phyloP scores from a whole-genome alignment of 352 stramenopile genomes.

The Pythium plurisporium region DNA sequence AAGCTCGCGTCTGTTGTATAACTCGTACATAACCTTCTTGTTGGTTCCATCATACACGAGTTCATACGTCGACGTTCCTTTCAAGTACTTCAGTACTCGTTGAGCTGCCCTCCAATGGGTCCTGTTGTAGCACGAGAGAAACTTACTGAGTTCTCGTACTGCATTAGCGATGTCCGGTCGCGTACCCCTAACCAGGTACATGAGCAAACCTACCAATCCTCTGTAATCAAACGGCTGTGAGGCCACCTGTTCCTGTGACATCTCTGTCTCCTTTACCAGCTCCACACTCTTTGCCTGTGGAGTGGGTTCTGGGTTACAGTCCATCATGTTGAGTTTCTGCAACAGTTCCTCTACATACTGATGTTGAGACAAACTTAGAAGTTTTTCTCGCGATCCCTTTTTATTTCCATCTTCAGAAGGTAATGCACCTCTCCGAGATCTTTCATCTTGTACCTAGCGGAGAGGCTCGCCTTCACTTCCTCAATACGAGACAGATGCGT shows the following conservation, averaged over 20 bases:
- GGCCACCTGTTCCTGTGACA: slow-evolving; percentile 18
- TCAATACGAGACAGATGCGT: slow-evolving; percentile 10
- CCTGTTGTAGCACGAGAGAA: slow-evolving; percentile 30
- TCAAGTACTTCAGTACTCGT: slow-evolving; percentile 20
- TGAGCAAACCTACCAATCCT: slow-evolving; percentile 21
- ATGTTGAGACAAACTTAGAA: slow-evolving; percentile 3
- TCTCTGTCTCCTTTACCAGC: slow-evolving; percentile 18
- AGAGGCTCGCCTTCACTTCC: slow-evolving; percentile 17
- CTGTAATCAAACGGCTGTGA: slow-evolving; percentile 21
- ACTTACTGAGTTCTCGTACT: slow-evolving; percentile 26
- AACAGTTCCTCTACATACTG: slow-evolving; percentile 12
- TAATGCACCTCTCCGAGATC: slow-evolving; percentile 30
- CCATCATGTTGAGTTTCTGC: neutral
- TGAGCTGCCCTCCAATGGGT: slow-evolving; percentile 22
- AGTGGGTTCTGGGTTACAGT: slow-evolving; percentile 3
- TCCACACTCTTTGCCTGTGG: slow-evolving; percentile 8
- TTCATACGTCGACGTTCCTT: slow-evolving; percentile 6
- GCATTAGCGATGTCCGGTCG: slow-evolving; percentile 28
- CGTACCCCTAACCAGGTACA: slow-evolving; percentile 26
- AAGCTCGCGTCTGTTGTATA: slow-evolving; percentile 13
- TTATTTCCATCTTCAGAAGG: slow-evolving; percentile 22
- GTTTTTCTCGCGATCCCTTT: neutral
- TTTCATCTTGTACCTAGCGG: slow-evolving; percentile 30
- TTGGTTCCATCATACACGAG: neutral
- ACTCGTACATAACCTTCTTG: slow-evolving; percentile 6